Evolutionary conservation across 148 eudicot genomes (phyloP).

Genomic region (Polygonum maritimum): DNA sequence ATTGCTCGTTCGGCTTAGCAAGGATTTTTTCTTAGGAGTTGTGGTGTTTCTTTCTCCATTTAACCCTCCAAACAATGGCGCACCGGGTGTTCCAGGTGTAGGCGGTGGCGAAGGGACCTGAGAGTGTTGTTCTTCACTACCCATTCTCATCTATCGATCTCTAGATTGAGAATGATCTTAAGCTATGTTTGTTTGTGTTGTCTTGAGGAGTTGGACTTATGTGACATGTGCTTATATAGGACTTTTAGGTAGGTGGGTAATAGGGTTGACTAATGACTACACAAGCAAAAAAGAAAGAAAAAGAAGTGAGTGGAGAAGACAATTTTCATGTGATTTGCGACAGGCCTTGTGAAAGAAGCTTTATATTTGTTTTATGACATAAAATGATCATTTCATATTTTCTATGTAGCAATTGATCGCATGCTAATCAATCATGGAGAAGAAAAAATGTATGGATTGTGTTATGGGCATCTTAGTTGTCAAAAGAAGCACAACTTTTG

Average conservation of each 20-base stretch:
- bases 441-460: background rate
- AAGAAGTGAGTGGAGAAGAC: background rate
- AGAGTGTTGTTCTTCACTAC: conserved; percentile 37
- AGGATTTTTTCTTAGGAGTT: conserved; percentile 34
- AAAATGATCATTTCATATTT: background rate
- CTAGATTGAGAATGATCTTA: background rate
- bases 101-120: conserved; percentile 70
- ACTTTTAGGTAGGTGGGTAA: background rate
- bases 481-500: background rate
- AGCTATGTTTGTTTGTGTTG: conserved; percentile 1
- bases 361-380: background rate
- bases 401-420: conserved; percentile 5
- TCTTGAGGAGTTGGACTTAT: conserved; percentile 10
- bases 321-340: background rate
- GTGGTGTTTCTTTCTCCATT: conserved; percentile 18
- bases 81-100: conserved; percentile 71
- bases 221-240: conserved; percentile 16
- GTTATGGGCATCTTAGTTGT: conserved; percentile 2
- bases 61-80: conserved; percentile 68
- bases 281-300: background rate
- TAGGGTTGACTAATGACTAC: background rate
- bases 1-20: conserved; percentile 46
- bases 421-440: conserved; percentile 3
- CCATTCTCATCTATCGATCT: conserved; percentile 26
- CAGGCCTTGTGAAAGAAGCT: background rate